Conservation (phyloP, 176 grass and related monocot genomes). For the Eragrostis curvula region DNA sequence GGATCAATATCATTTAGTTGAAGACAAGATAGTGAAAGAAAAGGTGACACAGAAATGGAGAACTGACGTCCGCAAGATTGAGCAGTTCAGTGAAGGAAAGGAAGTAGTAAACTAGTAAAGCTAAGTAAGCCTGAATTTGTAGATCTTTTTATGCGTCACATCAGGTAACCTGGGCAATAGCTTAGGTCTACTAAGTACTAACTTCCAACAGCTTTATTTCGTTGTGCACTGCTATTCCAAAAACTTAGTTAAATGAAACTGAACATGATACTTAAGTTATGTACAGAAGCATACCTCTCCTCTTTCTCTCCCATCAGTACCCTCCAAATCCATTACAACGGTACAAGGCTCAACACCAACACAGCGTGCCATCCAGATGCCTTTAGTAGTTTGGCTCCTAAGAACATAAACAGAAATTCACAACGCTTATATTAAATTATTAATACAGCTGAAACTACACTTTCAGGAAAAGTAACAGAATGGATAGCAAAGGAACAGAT, state of each 20-base stretch:
- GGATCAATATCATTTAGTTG: background rate
- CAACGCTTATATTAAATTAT: background rate
- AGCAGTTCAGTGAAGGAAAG: slow-evolving; percentile 24
- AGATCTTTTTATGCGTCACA: background rate
- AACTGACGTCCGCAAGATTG: slow-evolving; percentile 9
- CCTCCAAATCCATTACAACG: slow-evolving; percentile 89
- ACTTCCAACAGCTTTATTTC: background rate
- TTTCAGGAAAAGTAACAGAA: slow-evolving; percentile 8
- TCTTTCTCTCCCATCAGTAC: slow-evolving; percentile 96
- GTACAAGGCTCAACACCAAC: slow-evolving; percentile 90
- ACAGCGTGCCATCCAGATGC: slow-evolving; percentile 85
- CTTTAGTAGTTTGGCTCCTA: slow-evolving; percentile 99
- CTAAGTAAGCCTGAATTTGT: background rate
- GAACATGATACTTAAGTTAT: slow-evolving; percentile 12
- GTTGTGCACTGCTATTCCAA: background rate
- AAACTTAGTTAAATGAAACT: background rate
- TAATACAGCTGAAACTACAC: background rate
- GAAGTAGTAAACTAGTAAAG: slow-evolving; percentile 16
- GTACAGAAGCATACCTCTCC: slow-evolving; percentile 69
- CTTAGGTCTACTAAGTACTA: background rate
- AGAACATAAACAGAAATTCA: slow-evolving; percentile 35
- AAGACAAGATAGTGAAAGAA: slow-evolving; percentile 15
- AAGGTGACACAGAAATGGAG: background rate
- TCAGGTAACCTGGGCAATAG: background rate
- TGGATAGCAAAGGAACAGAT: background rate